phyloP scores from a whole-genome alignment of 2,329 filamentous ascomycete genomes.

The Ophiocordyceps camponoti-rufipedis region DNA sequence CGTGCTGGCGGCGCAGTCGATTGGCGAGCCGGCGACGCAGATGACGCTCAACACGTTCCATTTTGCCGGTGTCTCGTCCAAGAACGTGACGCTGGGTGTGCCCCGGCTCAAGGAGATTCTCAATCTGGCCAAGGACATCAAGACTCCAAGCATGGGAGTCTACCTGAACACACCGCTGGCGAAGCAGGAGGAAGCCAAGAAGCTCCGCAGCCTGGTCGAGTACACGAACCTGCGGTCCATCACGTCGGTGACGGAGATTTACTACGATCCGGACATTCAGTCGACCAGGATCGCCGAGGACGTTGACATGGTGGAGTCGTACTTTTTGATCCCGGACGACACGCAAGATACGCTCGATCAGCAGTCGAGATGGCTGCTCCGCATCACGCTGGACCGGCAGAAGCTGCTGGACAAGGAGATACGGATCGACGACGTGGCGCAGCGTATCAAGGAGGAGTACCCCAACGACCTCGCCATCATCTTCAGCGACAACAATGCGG shows the following conservation, averaged over 20 bases:
- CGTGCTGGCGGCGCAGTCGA: slow-evolving; percentile 92
- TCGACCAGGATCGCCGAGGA: slow-evolving; percentile 76
- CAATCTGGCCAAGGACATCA: slow-evolving; percentile 94
- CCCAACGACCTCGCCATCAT: slow-evolving; percentile 74
- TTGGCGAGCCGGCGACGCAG: slow-evolving; percentile 95
- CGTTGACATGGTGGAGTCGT: slow-evolving; percentile 86
- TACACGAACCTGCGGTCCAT: slow-evolving; percentile 88
- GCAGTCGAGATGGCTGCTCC: slow-evolving; percentile 89
- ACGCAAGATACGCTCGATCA: slow-evolving; percentile 39
- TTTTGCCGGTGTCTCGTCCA: slow-evolving; percentile 98
- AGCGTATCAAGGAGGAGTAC: slow-evolving; percentile 79
- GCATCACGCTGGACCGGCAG: slow-evolving; percentile 81
- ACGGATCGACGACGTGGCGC: slow-evolving; percentile 77
- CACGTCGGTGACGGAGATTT: slow-evolving; percentile 83
- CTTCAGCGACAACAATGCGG: slow-evolving; percentile 95
- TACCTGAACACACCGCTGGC: slow-evolving; percentile 50
- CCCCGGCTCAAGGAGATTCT: slow-evolving; percentile 98
- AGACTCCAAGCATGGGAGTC: slow-evolving; percentile 93
- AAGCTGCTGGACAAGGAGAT: slow-evolving; percentile 92
- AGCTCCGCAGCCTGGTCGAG: slow-evolving; percentile 74
- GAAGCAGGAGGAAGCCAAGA: slow-evolving; percentile 66
- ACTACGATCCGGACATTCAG: slow-evolving; percentile 86
- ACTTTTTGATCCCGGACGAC: slow-evolving; percentile 86
- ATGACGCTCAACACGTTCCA: slow-evolving; percentile 99
- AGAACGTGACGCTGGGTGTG: slow-evolving; percentile 98